phyloP scores from a whole-genome alignment of 2,329 filamentous ascomycete genomes.

The Stachybotrys chlorohalonatus region DNA sequence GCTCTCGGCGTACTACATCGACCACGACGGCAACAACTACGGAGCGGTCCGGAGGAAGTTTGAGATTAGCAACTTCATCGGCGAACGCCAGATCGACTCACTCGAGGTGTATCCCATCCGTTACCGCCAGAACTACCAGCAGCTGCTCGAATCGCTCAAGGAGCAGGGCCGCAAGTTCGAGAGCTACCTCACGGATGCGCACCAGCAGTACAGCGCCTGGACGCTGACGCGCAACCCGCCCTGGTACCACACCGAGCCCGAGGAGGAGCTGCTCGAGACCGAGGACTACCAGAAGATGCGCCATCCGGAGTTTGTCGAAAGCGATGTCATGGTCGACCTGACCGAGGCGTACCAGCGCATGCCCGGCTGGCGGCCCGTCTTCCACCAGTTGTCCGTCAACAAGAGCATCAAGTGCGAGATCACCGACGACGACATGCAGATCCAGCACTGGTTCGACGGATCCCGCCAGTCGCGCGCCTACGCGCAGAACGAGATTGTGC shows the following conservation, averaged over 20 bases:
- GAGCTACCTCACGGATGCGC: conserved; percentile 22
- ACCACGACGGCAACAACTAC: conserved; percentile 28
- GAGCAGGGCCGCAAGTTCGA: conserved; percentile 23
- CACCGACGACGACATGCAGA: conserved; percentile 23
- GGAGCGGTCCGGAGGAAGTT: conserved; percentile 28
- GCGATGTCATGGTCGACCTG: conserved; percentile 33
- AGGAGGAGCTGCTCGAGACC: conserved; percentile 21
- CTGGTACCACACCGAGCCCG: conserved; percentile 12
- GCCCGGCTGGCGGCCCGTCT: conserved; percentile 25
- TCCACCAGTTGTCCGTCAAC: conserved; percentile 18
- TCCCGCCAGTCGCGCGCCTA: conserved; percentile 19
- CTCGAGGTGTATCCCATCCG: conserved; percentile 29
- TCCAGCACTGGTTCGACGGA: conserved; percentile 27
- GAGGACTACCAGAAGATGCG: conserved; percentile 23
- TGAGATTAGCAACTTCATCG: conserved; percentile 23
- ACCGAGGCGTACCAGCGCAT: conserved; percentile 28
- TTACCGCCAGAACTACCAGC: conserved; percentile 23
- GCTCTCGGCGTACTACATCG: conserved; percentile 31
- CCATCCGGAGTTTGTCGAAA: conserved; percentile 30
- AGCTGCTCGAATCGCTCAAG: conserved; percentile 22
- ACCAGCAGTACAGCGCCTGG: conserved; percentile 32
- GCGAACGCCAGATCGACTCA: conserved; percentile 26
- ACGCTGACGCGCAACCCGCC: conserved; percentile 29
- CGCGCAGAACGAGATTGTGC: conserved; percentile 23
- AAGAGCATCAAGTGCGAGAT: conserved; percentile 20